Base-by-base conservation (phyloP, 2,329 filamentous ascomycete genomes). In the Neoascochyta sp. region DNA sequence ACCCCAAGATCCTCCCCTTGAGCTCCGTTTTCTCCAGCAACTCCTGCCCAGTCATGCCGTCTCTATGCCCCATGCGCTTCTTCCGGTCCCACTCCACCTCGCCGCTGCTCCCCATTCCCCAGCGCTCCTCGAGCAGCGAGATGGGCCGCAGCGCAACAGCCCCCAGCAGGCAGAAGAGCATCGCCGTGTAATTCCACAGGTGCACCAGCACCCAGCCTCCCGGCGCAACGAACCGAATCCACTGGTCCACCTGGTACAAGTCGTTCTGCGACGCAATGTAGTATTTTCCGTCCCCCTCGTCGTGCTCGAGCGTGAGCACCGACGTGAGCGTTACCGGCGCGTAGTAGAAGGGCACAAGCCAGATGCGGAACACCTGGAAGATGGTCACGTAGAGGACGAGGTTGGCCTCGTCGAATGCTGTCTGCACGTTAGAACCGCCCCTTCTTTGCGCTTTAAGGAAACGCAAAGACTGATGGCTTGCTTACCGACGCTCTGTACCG, bases 221-320 rank as follows among this genome's bases (percentile, higher is more conserved):
- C 8, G 69, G 75, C 7, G 75, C 50, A 11, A 89, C 47, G 53
- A 93, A 92, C 47, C 81, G 81, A 39, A 90, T 67, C 41, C 81
- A 81, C 45, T 94, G 82, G 27, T 79, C 81, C 1, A 78, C 70
- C 50, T 90, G 85, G 53, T 94, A 94, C 6, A 89, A 65, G 54
- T 95, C 87, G 44, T 93, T 80, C 57, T 95, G 88, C 11, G 71
- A 74, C 5, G 70, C 62, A 41, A 94, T 89, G 55, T 81, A 84
- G 65, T 88, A 92, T 35, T 71, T 73, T 13, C 50, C 62, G 20
- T 50, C 39, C 5, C 28, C 28, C n/a, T 39, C 36, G 28, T 69
- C 62, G 10, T 71, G 70, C 2, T 69, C 68, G 10, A 90, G 75
- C 21, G 74, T 66, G 4, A 90, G 66, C 16, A 87, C 78, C 0